Evolutionary conservation across 2,329 filamentous ascomycete species (phyloP).

Genomic region (Alternaria sp.): DNA sequence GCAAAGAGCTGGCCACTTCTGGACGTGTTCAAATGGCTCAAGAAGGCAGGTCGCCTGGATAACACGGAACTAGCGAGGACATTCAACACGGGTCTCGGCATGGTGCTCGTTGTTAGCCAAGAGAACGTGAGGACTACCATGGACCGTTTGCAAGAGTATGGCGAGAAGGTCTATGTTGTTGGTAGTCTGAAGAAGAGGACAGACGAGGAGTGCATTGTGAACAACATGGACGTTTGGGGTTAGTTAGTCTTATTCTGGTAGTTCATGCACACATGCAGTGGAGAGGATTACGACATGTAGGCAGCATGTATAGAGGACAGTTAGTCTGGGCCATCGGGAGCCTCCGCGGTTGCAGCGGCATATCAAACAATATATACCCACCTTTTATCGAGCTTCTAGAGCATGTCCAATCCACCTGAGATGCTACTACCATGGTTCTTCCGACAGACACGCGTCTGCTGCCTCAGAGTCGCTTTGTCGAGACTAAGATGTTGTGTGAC

Average conservation of each 20-base stretch:
- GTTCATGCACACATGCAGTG: background rate
- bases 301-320: background rate
- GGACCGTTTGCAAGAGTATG: slow-evolving; percentile 66
- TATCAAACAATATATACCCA: slow-evolving; percentile 17
- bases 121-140: slow-evolving; percentile 67
- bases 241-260: slow-evolving; percentile 20
- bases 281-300: background rate
- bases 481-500: background rate
- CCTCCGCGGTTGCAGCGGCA: slow-evolving; percentile 6
- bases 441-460: slow-evolving; percentile 1
- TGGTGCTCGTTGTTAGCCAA: slow-evolving; percentile 82
- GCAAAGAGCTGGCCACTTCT: slow-evolving; percentile 77
- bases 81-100: slow-evolving; percentile 94
- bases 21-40: slow-evolving; percentile 86
- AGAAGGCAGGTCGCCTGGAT: slow-evolving; percentile 72
- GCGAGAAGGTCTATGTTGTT: slow-evolving; percentile 79
- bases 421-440: background rate
- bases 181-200: slow-evolving; percentile 70
- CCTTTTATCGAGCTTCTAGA: slow-evolving; percentile 8
- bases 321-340: slow-evolving; percentile 6
- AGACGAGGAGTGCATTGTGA: slow-evolving; percentile 64
- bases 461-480: background rate
- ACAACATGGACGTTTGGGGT: slow-evolving; percentile 61
- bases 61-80: slow-evolving; percentile 84
- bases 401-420: background rate